Conservation (phyloP, 2,329 filamentous ascomycete species). For the Talaromyces sp. region DNA sequence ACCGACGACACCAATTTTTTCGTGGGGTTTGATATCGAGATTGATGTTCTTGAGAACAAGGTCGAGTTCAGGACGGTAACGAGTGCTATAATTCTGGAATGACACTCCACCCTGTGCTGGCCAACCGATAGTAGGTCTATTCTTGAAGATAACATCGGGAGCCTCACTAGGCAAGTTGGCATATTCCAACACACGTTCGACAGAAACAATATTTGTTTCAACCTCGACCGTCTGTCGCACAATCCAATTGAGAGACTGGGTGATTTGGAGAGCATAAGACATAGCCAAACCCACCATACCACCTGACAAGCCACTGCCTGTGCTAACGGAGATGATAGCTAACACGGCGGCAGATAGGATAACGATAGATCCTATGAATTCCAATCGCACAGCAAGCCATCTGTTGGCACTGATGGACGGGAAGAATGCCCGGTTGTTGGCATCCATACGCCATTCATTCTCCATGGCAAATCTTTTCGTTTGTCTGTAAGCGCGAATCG, state of each 20-base stretch:
- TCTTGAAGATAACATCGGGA: slow-evolving; percentile 85
- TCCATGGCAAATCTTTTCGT: slow-evolving; percentile 82
- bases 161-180: slow-evolving; percentile 87
- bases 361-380: slow-evolving; percentile 92
- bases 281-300: slow-evolving; percentile 89
- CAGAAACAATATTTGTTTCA: slow-evolving; percentile 99
- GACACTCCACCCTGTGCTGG: slow-evolving; percentile 82
- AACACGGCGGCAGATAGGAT: slow-evolving; percentile 84
- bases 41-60: slow-evolving; percentile 90
- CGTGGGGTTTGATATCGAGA: slow-evolving; percentile 87
- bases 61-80: slow-evolving; percentile 85
- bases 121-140: slow-evolving; percentile 85
- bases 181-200: slow-evolving; percentile 96
- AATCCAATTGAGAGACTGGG: slow-evolving; percentile 97
- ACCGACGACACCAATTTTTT: slow-evolving; percentile 97
- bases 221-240: slow-evolving; percentile 97
- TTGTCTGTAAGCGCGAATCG: slow-evolving; percentile 91
- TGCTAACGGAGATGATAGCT: slow-evolving; percentile 74
- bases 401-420: slow-evolving; percentile 91
- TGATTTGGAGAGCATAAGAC: slow-evolving; percentile 97
- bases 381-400: slow-evolving; percentile 91
- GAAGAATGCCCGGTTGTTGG: slow-evolving; percentile 90
- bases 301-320: slow-evolving; percentile 59
- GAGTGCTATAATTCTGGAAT: slow-evolving; percentile 90
- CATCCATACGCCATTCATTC: slow-evolving; percentile 96